These are phyloP conservation scores for Microcyclosporella mali DNA, from an alignment of 2,329 filamentous ascomycete species.

Conservation along the genomic window DNA sequence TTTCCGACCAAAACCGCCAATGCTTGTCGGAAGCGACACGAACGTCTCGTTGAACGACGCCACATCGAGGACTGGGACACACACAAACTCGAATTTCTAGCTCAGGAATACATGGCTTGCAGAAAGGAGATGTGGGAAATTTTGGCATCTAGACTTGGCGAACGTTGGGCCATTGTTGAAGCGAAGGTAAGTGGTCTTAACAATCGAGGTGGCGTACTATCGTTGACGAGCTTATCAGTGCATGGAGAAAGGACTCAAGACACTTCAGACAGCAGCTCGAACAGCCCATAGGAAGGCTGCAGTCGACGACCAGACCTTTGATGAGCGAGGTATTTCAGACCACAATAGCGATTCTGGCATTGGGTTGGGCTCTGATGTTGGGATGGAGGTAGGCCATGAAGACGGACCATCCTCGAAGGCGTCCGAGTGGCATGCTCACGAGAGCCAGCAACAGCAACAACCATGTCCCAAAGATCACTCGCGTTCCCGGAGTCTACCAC, in stretches of 20 bases:
- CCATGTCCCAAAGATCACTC: constrained; percentile 20
- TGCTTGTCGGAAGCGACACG: constrained; percentile 83
- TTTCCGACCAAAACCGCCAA: constrained; percentile 73
- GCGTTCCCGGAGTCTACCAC: constrained; percentile 29
- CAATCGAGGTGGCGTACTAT: constrained; percentile 31
- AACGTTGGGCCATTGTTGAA: constrained; percentile 64
- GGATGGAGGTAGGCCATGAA: constrained; percentile 31
- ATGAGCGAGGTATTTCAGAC: constrained; percentile 37
- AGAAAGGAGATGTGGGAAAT: constrained; percentile 76
- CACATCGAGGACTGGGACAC: constrained; percentile 73
- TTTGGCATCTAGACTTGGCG: constrained; percentile 56
- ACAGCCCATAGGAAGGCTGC: constrained; percentile 56
- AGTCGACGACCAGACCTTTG: constrained; percentile 40
- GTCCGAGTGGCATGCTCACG: constrained; percentile 24
- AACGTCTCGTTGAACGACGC: constrained; percentile 69
- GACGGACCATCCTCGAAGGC: constrained; percentile 15
- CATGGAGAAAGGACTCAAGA: constrained; percentile 78
- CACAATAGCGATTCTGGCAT: constrained; percentile 63
- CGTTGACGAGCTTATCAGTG: constrained; percentile 48
- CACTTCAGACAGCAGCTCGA: constrained; percentile 64
- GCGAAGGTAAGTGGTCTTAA: constrained; percentile 60
- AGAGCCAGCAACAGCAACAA: constrained; percentile 10
- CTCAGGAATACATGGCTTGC: constrained; percentile 71
- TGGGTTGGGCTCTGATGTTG: constrained; percentile 47
- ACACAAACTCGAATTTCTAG: constrained; percentile 65